Conservation (phyloP, 257 asterid genomes). For the Petrea volubilis region DNA sequence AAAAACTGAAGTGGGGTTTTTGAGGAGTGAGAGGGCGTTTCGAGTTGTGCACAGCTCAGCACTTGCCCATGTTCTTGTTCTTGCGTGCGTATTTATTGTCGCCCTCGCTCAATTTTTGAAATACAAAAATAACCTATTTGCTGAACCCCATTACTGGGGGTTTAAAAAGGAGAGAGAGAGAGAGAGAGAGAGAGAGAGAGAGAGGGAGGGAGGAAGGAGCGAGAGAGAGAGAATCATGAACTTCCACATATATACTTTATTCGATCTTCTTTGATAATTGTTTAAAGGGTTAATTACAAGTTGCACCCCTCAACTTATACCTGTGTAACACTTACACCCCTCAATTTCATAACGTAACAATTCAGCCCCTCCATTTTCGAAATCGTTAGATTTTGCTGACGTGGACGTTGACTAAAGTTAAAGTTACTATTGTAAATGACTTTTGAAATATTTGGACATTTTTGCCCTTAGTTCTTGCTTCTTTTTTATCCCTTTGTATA, state of each 20-base stretch:
- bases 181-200: background rate
- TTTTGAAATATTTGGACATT: too few relatives aligned
- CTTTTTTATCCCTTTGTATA: too few relatives aligned
- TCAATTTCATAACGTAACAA: too few relatives aligned
- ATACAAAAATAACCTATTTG: constrained; percentile 12
- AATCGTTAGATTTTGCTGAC: too few relatives aligned
- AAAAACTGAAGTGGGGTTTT: constrained; percentile 9
- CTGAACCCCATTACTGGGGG: constrained; percentile 28
- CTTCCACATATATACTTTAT: background rate
- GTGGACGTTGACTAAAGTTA: too few relatives aligned
- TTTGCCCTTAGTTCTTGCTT: too few relatives aligned
- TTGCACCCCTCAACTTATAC: too few relatives aligned
- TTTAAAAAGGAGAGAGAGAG: background rate
- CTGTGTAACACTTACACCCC: too few relatives aligned
- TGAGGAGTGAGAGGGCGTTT: constrained; percentile 14
- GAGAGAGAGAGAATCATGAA: constrained; percentile 3
- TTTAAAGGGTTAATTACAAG: too few relatives aligned
- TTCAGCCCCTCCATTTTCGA: too few relatives aligned
- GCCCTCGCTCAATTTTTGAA: constrained; percentile 26
- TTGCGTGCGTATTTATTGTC: constrained; percentile 30
- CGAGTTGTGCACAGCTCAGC: constrained; percentile 59
- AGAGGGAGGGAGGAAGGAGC: background rate
- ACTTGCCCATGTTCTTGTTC: constrained; percentile 24
- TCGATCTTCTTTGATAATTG: background rate
- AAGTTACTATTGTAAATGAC: too few relatives aligned